Base-by-base conservation (phyloP, 2,329 filamentous ascomycete species). In the Penicillium sp. region DNA sequence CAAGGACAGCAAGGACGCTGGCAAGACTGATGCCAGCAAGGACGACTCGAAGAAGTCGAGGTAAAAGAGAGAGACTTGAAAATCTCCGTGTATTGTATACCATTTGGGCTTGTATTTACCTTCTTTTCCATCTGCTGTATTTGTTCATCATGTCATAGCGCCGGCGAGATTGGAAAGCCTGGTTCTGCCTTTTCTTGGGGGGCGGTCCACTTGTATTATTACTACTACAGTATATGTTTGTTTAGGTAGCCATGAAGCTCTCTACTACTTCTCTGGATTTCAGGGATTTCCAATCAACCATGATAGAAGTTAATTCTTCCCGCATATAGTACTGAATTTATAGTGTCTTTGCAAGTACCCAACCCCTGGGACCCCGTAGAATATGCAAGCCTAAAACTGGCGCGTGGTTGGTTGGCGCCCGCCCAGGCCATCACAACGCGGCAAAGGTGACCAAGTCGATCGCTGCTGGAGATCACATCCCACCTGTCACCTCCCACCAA, bases 1-100 rank as follows among this genome's bases (percentile, higher is more conserved):
- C 49, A 70, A 76, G 51, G 66, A 69, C 38, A 55, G 67, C n/a
- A 63, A 64, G 56, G 67, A 72, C 51, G 48, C 67, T 55, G 57
- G 55, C 48, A 68, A 71, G 57, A 66, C 58, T 47, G 69, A 69
- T 55, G 37, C 59, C 48, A 61, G 59, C 53, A 67, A 72, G 47
- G 69, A 74, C 39, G 69, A 75, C 59, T 71, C 74, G 17, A 78
- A 78, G 68, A 79, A 79, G 65, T 73, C 72, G 41, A 73, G 69
- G 43, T 79, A 63, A 74, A 62, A 59, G 10, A 63, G 57, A 42
- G n/a, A 17, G 34, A 39, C 38, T 28, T 67, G 63, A 69, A 64
- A 60, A 65, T 65, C 58, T 64, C 39, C 58, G 58, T 68, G 62
- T 68, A 68, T 55, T 67, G 35, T 71, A 70, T 67, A 67, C 62